Base-by-base conservation (phyloP, 345 rosid genomes). In the Dovyalis caffra region DNA sequence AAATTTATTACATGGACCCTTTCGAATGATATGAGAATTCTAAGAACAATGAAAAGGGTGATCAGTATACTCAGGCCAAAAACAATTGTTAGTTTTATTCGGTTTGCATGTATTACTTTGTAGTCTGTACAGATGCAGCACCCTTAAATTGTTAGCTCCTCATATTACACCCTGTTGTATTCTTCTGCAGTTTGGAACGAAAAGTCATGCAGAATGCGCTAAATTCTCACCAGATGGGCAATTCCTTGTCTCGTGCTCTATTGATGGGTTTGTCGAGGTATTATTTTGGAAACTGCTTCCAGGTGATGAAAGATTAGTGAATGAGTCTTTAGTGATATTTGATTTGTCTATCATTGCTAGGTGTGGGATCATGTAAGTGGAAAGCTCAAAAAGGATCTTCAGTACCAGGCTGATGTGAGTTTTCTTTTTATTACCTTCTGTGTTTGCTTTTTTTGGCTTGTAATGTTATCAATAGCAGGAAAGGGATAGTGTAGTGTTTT, bases 321-420 rank as follows among this genome's bases (percentile, higher is more conserved):
- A 62, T 76, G 65, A 76, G 45, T 58, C 43, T 71, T 61, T 78
- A 79, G 69, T 77, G 18, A 77, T 72, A 0, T 9, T 79, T 68
- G 35, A 74, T 40, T 63, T 71, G 76, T 43, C 78, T 71, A 40
- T 77, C 69, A 65, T 8, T 63, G 47, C 64, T 72, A 93, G 98
- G 98, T 96, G 61, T 96, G 99, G 99, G 99, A 96, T 86, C 90
- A 96, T 77, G 75, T 93, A 62, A 96, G 92, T 73, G 99, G 99
- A 73, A 96, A 96, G 87, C 91, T 96, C 82, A 92, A 96, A 89
- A 93, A 93, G 83, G 99, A 96, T 85, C 91, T 96, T 74, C 98
- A 90, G 57, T 96, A 96, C 82, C 99, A 96, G 84, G 98, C 98
- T 78, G 99, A 88, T 70, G 99, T 91, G 73, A 87, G 94, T 82